phyloP scores from a whole-genome alignment of 2,329 filamentous ascomycete genomes.

The Catunica adiposa region DNA sequence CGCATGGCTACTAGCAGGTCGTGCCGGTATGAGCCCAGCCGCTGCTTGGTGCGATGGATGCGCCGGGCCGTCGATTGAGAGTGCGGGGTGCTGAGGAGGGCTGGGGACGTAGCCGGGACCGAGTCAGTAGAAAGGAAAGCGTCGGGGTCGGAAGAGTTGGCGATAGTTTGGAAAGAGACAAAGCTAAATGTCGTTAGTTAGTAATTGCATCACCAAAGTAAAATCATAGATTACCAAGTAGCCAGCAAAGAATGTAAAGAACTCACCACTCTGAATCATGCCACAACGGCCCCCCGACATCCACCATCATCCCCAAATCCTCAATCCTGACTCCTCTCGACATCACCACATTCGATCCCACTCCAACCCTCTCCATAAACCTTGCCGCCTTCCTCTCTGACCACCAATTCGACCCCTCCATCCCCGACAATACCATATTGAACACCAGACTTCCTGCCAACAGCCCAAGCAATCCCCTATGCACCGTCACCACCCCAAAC shows the following conservation, averaged over 20 bases:
- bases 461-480: slow-evolving; percentile 63
- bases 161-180: slow-evolving; percentile 42
- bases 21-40: slow-evolving; percentile 69
- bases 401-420: slow-evolving; percentile 67
- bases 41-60: slow-evolving; percentile 64
- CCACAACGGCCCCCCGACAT: slow-evolving; percentile 17
- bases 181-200: slow-evolving; percentile 29
- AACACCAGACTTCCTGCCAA: slow-evolving; percentile 52
- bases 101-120: slow-evolving; percentile 25
- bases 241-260: background rate
- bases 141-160: slow-evolving; percentile 42
- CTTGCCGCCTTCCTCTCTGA: slow-evolving; percentile 60
- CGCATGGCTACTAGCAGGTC: slow-evolving; percentile 82
- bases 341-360: slow-evolving; percentile 65
- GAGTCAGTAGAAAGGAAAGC: slow-evolving; percentile 37
- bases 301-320: slow-evolving; percentile 55
- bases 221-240: background rate
- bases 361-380: slow-evolving; percentile 69
- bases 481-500: slow-evolving; percentile 52
- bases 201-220: background rate
- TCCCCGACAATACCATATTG: slow-evolving; percentile 61
- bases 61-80: slow-evolving; percentile 31
- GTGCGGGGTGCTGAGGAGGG: slow-evolving; percentile 32
- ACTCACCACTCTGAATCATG: slow-evolving; percentile 11
- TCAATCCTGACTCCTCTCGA: slow-evolving; percentile 68